Evolutionary conservation across 805 yeast species (phyloP).

Genomic region (Sugiyamaella americana): DNA sequence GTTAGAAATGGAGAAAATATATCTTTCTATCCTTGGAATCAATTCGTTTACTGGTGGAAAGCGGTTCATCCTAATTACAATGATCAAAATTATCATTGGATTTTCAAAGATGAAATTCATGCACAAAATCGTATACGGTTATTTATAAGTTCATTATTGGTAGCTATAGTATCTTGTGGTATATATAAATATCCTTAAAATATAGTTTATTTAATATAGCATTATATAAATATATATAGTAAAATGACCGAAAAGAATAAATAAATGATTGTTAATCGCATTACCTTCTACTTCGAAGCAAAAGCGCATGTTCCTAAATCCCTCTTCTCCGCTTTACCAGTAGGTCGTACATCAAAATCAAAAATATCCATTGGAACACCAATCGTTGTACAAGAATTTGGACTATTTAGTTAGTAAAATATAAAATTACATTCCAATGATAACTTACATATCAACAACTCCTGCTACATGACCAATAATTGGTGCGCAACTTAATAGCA

Average conservation of each 20-base stretch:
- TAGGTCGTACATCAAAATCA: conserved; percentile 44
- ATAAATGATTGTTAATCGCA: too few relatives aligned
- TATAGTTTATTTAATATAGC: too few relatives aligned
- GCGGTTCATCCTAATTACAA: background rate
- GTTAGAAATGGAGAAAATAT: conserved; percentile 15
- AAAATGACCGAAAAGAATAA: too few relatives aligned
- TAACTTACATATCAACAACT: conserved; percentile 46
- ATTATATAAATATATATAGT: too few relatives aligned
- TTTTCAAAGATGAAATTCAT: too few relatives aligned
- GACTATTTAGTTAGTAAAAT: too few relatives aligned
- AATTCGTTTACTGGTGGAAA: background rate
- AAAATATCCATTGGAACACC: conserved; percentile 49
- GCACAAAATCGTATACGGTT: background rate
- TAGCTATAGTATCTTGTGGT: background rate
- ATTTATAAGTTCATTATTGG: background rate
- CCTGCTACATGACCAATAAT: conserved; percentile 49
- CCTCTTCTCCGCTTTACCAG: conserved; percentile 25
- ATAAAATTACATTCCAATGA: too few relatives aligned
- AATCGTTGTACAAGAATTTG: conserved; percentile 47
- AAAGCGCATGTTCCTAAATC: conserved; percentile 41
- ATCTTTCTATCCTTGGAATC: background rate
- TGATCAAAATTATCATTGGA: background rate
- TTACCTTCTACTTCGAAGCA: conserved; percentile 4
- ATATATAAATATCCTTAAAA: too few relatives aligned
- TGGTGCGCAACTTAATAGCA: conserved; percentile 43